Conservation (phyloP, 805 yeast species). For the Torulaspora franciscae region DNA sequence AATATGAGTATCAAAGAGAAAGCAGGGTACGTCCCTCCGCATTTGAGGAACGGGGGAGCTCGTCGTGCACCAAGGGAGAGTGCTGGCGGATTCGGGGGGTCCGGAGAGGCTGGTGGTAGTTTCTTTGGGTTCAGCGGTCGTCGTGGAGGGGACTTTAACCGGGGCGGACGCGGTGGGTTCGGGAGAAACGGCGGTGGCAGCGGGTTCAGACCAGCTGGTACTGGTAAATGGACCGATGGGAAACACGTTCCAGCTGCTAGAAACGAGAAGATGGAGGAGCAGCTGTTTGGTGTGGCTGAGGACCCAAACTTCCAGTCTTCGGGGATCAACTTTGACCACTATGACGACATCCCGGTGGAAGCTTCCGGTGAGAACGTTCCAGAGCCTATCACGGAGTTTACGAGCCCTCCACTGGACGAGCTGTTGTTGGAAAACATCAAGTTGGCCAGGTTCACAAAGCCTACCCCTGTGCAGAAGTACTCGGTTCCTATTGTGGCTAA, state of each 20-base stretch:
- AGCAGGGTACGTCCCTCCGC: conserved; percentile 47
- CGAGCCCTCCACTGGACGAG: conserved; percentile 85
- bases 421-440: conserved; percentile 81
- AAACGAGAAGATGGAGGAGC: conserved; percentile 66
- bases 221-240: conserved; percentile 84
- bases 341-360: conserved; percentile 98
- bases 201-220: conserved; percentile 40
- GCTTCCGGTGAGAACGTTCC: conserved; percentile 95
- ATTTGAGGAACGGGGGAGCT: conserved; percentile 37
- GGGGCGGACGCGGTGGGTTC: conserved; percentile 38
- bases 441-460: conserved; percentile 86
- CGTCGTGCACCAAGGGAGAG: conserved; percentile 18
- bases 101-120: conserved; percentile 27
- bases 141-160: conserved; percentile 35
- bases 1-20: conserved; percentile 46
- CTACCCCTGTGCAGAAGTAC: conserved; percentile 95
- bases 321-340: conserved; percentile 97
- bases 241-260: conserved; percentile 76
- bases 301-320: conserved; percentile 74
- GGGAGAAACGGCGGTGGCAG: conserved; percentile 35
- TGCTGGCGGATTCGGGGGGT: conserved; percentile 33
- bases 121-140: conserved; percentile 30
- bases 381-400: conserved; percentile 82
- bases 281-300: conserved; percentile 75
- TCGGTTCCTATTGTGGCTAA: conserved; percentile 86